Base-by-base conservation (phyloP, 192 early-diverging fungal genomes). In the Coemansia sp. region DNA sequence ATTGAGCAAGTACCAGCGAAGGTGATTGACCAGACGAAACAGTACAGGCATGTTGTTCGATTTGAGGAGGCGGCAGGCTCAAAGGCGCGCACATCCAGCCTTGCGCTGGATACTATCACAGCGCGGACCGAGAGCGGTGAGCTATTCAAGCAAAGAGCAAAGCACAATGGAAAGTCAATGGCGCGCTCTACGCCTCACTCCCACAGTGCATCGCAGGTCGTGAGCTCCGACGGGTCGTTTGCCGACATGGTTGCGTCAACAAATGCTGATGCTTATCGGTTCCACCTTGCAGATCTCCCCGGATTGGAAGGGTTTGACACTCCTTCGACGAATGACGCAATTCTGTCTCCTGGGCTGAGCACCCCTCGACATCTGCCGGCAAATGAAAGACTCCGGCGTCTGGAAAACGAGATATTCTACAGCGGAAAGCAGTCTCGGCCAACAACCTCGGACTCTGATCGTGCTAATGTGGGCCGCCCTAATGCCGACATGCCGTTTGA, bases 141-240 rank as follows among this genome's bases (percentile, higher is more conserved):
- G 59, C 23, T 34, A 9, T 52, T 34, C 30, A 38, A 44, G 59
- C 67, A 30, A 8, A n/a, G 18, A 23, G 46, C 45, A 24, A 36
- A 39, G 6, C 30, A 45, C 18, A 66, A 43, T 26, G 18, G 56
- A 6, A 64, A 58, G 57, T 73, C 78, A 26, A 62, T 70, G 78
- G 57, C 57, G 35, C 57, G 57, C 57, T 35, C 57, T 8, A 59
- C 35, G 6, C 78, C 73, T 6, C 73, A 81, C 24, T 81, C 73
- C 38, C 62, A 66, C 21, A 69, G 30, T 12, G 60, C 71, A 7
- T 78, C 76, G 45, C 69, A 67, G 24, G 60, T 67, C 11, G 57
- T 64, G 56, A 81, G 78, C 58, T 70, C 74, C 8, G 64, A 72
- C 35, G 78, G 65, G 7, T 81, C 78, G 56, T 61, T 76, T 30